Conservation (phyloP, 192 early-diverging fungal species). For the Glomus cerebriforme region DNA sequence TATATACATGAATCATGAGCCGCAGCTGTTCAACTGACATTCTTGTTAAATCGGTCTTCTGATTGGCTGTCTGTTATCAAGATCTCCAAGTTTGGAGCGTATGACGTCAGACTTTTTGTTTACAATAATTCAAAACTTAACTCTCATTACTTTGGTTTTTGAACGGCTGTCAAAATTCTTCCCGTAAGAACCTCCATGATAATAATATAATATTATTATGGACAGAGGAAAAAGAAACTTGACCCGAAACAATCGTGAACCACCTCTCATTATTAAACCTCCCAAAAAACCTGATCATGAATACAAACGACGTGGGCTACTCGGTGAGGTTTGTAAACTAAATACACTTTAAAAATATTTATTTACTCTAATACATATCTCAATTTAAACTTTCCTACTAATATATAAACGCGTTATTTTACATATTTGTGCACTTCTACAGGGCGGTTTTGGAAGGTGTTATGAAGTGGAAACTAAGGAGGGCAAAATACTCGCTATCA, state of each 20-base stretch:
- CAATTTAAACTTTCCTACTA: neutral
- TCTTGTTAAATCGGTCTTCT: too few species aligned
- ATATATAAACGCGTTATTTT: too few species aligned
- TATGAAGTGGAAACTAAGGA: slow-evolving; percentile 65
- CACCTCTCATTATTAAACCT: neutral
- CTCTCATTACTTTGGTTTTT: too few species aligned
- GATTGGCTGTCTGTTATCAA: too few species aligned
- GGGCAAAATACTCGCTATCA: slow-evolving; percentile 61
- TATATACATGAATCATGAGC: too few species aligned
- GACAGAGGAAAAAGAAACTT: neutral
- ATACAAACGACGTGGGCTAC: neutral
- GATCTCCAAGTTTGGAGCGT: too few species aligned
- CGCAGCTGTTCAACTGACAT: too few species aligned
- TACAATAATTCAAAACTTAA: too few species aligned
- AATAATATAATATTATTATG: neutral
- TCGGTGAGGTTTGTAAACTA: neutral
- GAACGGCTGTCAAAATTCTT: neutral
- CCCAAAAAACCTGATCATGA: neutral
- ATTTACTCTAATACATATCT: too few species aligned
- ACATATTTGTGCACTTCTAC: neutral
- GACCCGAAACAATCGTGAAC: neutral
- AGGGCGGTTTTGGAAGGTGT: slow-evolving; percentile 92
- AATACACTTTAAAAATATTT: neutral
- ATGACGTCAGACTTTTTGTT: too few species aligned
- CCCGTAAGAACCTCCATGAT: neutral